Base-by-base conservation (phyloP, 78 protist species). In the Protostelium mycophagum region DNA sequence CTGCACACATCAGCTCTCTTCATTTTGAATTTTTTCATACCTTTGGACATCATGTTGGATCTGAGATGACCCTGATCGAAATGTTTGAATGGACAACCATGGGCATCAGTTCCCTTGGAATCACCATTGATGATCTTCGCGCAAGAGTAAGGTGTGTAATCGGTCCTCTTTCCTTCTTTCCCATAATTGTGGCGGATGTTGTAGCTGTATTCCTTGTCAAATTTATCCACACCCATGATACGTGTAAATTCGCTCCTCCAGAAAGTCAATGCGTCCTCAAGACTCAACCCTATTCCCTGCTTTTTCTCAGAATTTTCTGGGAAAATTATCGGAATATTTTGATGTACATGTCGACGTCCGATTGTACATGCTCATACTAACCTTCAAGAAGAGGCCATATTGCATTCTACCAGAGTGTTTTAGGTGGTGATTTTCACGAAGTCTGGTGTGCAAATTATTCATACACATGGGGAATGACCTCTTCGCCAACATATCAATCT, bases 111-210 rank as follows among this genome's bases (percentile, higher is more conserved):
- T 1, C 1, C 35, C 9, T 73, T 86, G 38, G 0, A 34, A 0
- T 91, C 91, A 28, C 86, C 10, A 35, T 88, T 92, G 36, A 92
- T 87, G 91, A 96, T 94, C 85, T 91, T 92, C n/a, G 35, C 0
- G 87, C 97, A 93, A 0, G 88, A 31, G 39, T 88, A 91, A 10
- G 98, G 96, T 10, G 92, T 86, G 89, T 94, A 97, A 36, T 93
- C 86, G 25, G 84, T 38, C 35, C 96, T 90, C 90, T 95, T 95
- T 51, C 97, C 98, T 37, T 97, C 98, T 35, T 88, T 87, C 37
- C 98, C 98, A 35, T 97, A 97, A 91, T 89, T 96, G 90, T 97
- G 97, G 0, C 98, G 93, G 34, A 97, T 38, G 83, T 39, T 90
- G 91, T 97, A 97, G 0, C 91, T 91, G 39, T 97, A 94, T 35